phyloP scores from a whole-genome alignment of 257 asterid species.

The Salvia rosmarinus region DNA sequence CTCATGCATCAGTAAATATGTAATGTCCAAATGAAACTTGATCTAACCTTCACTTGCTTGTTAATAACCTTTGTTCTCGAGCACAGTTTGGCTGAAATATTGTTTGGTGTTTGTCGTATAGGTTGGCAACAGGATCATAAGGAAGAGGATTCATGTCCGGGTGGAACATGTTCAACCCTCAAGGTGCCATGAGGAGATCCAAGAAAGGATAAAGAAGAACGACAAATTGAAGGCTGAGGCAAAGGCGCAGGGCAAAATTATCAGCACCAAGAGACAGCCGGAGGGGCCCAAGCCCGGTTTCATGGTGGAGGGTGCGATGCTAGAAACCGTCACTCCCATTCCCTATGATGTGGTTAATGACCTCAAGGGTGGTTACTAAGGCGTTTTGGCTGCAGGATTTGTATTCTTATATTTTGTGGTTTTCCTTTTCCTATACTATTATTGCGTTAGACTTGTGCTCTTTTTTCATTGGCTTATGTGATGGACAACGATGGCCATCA shows the following conservation, averaged over 20 bases:
- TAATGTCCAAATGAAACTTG: background rate
- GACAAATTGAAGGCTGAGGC: too few relatives aligned
- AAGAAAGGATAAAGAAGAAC: too few relatives aligned
- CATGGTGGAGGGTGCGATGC: constrained; percentile 78
- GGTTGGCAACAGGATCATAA: constrained; percentile 77
- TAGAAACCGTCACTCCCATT: constrained; percentile 88
- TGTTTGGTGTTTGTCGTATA: constrained; percentile 26
- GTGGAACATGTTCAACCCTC: constrained; percentile 82
- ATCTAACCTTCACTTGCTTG: background rate
- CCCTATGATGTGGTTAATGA: constrained; percentile 94
- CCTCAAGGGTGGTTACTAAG: constrained; percentile 87
- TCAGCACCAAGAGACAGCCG: constrained; percentile 66
- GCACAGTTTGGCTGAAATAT: background rate
- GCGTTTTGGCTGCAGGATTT: background rate
- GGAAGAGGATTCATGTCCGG: constrained; percentile 76
- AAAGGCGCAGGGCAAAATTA: too few relatives aligned
- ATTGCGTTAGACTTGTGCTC: constrained; percentile 25
- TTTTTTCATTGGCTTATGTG: constrained; percentile 2
- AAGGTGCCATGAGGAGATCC: constrained; percentile 42
- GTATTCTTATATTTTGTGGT: constrained; percentile 1
- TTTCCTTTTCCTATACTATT: background rate
- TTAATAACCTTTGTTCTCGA: too few relatives aligned
- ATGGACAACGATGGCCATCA: constrained; percentile 27
- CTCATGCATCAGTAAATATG: background rate
- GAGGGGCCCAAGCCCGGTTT: constrained; percentile 86